phyloP scores from a whole-genome alignment of 345 rosid genomes.

The Xanthoceras sorbifolium region DNA sequence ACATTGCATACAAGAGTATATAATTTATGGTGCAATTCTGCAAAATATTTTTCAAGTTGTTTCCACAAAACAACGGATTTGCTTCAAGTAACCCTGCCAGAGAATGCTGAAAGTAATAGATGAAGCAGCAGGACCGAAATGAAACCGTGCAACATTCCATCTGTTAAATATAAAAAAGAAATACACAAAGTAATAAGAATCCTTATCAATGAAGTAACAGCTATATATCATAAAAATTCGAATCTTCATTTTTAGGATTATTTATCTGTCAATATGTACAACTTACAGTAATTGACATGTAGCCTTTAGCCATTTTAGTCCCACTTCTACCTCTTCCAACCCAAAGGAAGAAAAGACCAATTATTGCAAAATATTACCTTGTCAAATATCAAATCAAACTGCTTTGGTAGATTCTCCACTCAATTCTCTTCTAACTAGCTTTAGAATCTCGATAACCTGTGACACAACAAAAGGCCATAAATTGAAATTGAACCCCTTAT shows the following conservation, averaged over 20 bases:
- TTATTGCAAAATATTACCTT: constrained; percentile 23
- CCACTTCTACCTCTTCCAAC: not conserved
- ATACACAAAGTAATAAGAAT: not conserved
- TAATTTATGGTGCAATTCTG: not conserved
- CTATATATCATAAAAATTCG: not conserved
- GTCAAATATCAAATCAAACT: constrained; percentile 26
- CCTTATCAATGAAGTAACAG: not conserved
- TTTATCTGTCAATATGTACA: not conserved
- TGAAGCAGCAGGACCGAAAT: not conserved
- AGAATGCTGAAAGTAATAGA: not conserved
- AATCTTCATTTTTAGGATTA: not conserved
- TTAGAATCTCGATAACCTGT: constrained; percentile 84
- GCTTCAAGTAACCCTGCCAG: not conserved
- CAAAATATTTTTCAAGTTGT: not conserved
- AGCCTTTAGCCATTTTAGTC: not conserved
- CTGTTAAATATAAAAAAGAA: constrained; percentile 20
- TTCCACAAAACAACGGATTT: not conserved
- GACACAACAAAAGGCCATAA: constrained; percentile 14
- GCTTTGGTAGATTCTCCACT: constrained; percentile 55
- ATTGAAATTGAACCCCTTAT: not conserved
- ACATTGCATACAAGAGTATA: not conserved
- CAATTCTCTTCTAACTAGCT: constrained; percentile 80
- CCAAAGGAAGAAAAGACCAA: not conserved
- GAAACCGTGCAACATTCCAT: not conserved
- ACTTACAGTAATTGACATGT: not conserved